phyloP scores from a whole-genome alignment of 2,329 filamentous ascomycete species.

The Fonsecaea pedrosoi region DNA sequence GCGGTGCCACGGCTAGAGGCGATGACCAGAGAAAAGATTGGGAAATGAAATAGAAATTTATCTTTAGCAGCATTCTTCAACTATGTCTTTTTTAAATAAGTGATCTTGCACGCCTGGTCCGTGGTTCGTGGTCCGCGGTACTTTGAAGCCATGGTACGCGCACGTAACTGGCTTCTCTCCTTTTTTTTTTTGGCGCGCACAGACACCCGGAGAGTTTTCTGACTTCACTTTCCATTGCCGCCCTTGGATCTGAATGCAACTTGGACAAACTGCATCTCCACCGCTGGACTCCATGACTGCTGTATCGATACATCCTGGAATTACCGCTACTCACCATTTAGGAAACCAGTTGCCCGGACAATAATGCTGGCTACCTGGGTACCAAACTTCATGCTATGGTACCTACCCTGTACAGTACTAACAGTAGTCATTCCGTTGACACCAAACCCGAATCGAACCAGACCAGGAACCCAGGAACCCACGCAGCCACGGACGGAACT shows the following conservation, averaged over 20 bases:
- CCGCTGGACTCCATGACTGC: background rate
- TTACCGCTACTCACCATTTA: constrained; percentile 3
- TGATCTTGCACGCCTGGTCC: background rate
- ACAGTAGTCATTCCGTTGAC: background rate
- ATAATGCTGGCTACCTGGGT: background rate
- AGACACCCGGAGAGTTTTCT: background rate
- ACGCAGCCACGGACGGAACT: background rate
- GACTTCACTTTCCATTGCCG: background rate
- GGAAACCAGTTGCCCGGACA: constrained; percentile 1
- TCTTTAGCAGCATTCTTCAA: background rate
- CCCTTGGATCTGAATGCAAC: too few species aligned
- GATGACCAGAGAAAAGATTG: constrained; percentile 8
- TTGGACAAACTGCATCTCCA: background rate
- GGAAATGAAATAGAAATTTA: constrained; percentile 5
- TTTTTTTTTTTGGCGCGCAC: too few species aligned
- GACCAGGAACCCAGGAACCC: background rate
- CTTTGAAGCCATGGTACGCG: background rate
- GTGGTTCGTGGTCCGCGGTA: background rate
- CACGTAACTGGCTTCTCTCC: background rate
- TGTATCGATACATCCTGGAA: background rate
- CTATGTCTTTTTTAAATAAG: background rate
- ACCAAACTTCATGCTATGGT: background rate
- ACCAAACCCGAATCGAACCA: background rate
- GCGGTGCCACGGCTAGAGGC: constrained; percentile 16
- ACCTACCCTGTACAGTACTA: background rate